Conservation (phyloP, 1,139 yeast species). For the Yamadazyma diospyri region DNA sequence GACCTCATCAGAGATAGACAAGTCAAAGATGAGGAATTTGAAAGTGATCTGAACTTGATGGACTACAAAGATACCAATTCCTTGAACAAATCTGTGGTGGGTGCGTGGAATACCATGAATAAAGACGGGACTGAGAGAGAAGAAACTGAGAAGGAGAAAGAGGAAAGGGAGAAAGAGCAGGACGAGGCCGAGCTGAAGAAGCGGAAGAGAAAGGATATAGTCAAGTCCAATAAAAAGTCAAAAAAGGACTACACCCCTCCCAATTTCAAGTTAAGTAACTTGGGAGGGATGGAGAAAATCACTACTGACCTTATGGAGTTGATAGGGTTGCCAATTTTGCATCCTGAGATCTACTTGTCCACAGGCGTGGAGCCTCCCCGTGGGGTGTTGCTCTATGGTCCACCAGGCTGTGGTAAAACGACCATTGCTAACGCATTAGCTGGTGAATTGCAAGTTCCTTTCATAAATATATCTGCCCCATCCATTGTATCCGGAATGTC, state of each 20-base stretch:
- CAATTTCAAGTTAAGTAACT: slow-evolving; percentile 56
- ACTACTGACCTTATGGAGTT: slow-evolving; percentile 84
- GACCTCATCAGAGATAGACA: slow-evolving; percentile 30
- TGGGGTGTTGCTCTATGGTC: slow-evolving; percentile 92
- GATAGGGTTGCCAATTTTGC: slow-evolving; percentile 86
- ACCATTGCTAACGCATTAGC: slow-evolving; percentile 95
- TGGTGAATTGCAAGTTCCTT: slow-evolving; percentile 91
- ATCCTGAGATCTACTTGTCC: slow-evolving; percentile 83
- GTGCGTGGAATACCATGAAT: slow-evolving; percentile 52
- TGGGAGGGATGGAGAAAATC: slow-evolving; percentile 88
- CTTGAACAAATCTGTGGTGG: slow-evolving; percentile 73
- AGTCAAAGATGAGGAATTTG: slow-evolving; percentile 36
- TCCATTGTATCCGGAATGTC: slow-evolving; percentile 99
- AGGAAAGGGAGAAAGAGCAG: slow-evolving; percentile 15
- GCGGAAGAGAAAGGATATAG: slow-evolving; percentile 29
- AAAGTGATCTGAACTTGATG: slow-evolving; percentile 55
- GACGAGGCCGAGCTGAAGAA: slow-evolving; percentile 13
- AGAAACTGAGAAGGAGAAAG: not conserved
- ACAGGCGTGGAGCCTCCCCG: slow-evolving; percentile 98
- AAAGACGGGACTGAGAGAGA: slow-evolving; percentile 9
- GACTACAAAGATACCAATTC: slow-evolving; percentile 56
- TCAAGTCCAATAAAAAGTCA: slow-evolving; percentile 31
- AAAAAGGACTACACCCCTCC: slow-evolving; percentile 71
- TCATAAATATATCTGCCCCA: slow-evolving; percentile 89
- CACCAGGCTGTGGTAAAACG: slow-evolving; percentile 99